Conservation (phyloP, 2,329 filamentous ascomycete species). For the Calycina herbarum region DNA sequence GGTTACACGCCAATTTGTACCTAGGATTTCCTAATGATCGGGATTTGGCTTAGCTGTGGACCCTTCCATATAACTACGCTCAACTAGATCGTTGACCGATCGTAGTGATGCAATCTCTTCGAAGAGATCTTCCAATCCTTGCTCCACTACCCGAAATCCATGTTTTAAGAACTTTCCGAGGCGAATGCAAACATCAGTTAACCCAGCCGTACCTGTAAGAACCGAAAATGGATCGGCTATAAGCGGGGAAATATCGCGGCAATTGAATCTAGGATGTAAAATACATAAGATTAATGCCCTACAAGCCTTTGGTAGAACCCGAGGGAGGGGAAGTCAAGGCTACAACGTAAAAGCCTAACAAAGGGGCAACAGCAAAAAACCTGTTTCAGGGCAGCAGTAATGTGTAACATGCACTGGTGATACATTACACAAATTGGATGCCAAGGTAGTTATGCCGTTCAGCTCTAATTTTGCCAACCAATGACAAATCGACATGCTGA, state of each 20-base stretch:
- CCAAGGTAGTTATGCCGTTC: too few species aligned
- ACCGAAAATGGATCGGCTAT: conserved; percentile 20
- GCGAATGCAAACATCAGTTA: conserved; percentile 15
- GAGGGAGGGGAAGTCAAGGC: too few species aligned
- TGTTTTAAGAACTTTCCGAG: conserved; percentile 17
- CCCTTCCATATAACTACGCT: conserved; percentile 4
- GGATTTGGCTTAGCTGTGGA: neutral
- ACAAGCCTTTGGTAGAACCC: too few species aligned
- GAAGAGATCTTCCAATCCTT: conserved; percentile 14
- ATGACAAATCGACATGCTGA: too few species aligned
- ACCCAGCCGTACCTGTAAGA: conserved; percentile 11
- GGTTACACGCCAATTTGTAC: conserved; percentile 15
- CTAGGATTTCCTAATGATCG: conserved; percentile 10
- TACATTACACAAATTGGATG: too few species aligned
- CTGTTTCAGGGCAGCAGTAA: too few species aligned
- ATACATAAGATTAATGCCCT: too few species aligned
- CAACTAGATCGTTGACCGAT: conserved; percentile 16
- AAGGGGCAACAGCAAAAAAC: too few species aligned
- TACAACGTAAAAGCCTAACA: too few species aligned
- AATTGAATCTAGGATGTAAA: neutral
- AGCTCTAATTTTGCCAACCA: too few species aligned
- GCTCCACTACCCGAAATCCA: conserved; percentile 15
- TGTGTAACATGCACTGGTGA: too few species aligned
- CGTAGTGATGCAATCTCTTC: conserved; percentile 15
- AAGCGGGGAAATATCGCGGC: conserved; percentile 2